phyloP scores from a whole-genome alignment of 2,329 filamentous ascomycete genomes.

The Hypoxylon sp. region DNA sequence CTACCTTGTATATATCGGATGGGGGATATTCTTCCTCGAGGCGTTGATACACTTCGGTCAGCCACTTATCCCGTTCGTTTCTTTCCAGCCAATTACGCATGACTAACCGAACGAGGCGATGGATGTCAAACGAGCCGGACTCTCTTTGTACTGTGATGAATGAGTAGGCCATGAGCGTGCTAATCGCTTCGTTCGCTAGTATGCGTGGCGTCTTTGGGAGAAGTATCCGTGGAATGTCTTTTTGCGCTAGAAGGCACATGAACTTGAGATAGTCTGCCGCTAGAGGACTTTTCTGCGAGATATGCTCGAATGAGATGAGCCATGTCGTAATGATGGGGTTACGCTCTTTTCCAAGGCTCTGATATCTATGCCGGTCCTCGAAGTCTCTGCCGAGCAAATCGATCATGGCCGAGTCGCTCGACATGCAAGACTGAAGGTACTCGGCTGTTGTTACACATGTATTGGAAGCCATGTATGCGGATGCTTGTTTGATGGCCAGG shows the following conservation, averaged over 20 bases:
- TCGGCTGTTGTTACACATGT: slow-evolving; percentile 31
- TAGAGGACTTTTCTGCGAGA: slow-evolving; percentile 35
- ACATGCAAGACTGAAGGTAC: slow-evolving; percentile 41
- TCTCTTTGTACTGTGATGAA: slow-evolving; percentile 42
- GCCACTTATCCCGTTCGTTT: slow-evolving; percentile 1
- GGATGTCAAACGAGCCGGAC: slow-evolving; percentile 39
- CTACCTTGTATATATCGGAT: background rate
- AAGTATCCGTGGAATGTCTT: slow-evolving; percentile 26
- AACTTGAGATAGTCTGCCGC: slow-evolving; percentile 44
- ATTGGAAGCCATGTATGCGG: slow-evolving; percentile 47
- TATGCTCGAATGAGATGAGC: slow-evolving; percentile 48
- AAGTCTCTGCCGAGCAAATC: slow-evolving; percentile 45
- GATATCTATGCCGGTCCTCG: slow-evolving; percentile 42
- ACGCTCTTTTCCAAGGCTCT: slow-evolving; percentile 9
- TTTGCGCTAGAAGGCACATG: slow-evolving; percentile 36
- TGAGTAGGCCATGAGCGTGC: slow-evolving; percentile 26
- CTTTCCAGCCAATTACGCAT: slow-evolving; percentile 22
- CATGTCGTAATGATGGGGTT: slow-evolving; percentile 47
- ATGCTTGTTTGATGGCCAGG: slow-evolving; percentile 49
- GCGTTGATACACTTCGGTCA: background rate
- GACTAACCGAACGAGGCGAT: slow-evolving; percentile 21
- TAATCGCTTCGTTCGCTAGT: slow-evolving; percentile 12
- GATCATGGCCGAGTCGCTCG: slow-evolving; percentile 33
- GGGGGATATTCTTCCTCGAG: slow-evolving; percentile 1
- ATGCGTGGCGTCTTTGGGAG: background rate